phyloP scores from a whole-genome alignment of 2,329 filamentous ascomycete genomes.

The Fusarium sp. region DNA sequence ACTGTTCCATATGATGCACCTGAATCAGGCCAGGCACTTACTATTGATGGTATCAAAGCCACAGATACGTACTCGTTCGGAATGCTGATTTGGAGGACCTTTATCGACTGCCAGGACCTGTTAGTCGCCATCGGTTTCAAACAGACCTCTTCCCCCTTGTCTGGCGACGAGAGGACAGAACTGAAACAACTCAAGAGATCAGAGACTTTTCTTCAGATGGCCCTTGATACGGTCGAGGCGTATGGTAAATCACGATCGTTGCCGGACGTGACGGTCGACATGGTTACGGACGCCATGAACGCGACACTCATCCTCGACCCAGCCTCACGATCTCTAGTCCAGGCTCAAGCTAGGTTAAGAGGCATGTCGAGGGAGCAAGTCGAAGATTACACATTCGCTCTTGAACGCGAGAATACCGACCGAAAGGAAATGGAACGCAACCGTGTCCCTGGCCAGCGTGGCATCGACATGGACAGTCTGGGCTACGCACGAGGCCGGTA shows the following conservation, averaged over 20 bases:
- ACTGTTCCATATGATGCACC: neutral
- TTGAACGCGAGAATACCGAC: neutral
- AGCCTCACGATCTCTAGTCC: neutral
- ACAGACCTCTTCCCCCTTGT: neutral
- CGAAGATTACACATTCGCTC: neutral
- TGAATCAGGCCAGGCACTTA: neutral
- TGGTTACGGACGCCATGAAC: neutral
- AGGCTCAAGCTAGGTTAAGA: constrained; percentile 4
- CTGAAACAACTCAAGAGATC: neutral
- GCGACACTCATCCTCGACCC: neutral
- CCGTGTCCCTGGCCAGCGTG: neutral
- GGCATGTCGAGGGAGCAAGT: constrained; percentile 5
- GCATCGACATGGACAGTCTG: neutral
- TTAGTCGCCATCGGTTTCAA: neutral
- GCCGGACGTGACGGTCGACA: neutral
- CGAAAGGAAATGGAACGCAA: neutral
- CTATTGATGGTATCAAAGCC: neutral
- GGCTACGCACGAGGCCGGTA: neutral
- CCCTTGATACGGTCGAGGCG: neutral
- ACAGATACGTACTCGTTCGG: constrained; percentile 1
- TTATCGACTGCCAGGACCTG: neutral
- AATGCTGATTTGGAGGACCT: neutral
- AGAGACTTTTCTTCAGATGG: neutral
- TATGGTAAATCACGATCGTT: neutral
- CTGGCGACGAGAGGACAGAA: neutral